Evolutionary conservation across 306 rosid genomes (phyloP).

Genomic region (Prosopis cineraria): DNA sequence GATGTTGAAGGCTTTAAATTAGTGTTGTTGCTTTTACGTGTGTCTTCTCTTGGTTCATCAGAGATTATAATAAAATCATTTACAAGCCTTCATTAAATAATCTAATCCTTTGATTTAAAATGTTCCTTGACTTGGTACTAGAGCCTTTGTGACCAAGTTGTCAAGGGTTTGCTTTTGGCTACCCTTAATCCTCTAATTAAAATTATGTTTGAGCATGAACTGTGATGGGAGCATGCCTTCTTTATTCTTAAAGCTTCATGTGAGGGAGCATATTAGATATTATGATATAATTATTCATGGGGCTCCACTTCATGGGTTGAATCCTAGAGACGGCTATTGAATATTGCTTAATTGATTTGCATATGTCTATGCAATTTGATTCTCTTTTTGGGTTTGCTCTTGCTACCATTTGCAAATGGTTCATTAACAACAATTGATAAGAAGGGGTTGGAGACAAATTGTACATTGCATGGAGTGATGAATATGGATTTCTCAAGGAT

Average conservation of each 20-base stretch:
- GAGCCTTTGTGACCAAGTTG: neutral
- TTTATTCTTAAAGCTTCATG: neutral
- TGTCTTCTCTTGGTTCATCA: neutral
- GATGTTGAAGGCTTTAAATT: slow-evolving; percentile 12
- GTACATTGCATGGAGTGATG: too few species aligned
- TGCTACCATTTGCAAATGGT: too few species aligned
- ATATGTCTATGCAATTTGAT: too few species aligned
- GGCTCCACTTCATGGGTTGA: neutral
- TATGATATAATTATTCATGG: neutral
- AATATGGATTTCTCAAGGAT: too few species aligned
- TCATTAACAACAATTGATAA: too few species aligned
- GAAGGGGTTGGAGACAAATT: too few species aligned
- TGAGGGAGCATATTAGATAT: neutral
- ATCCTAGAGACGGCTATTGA: too few species aligned
- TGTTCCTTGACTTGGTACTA: neutral
- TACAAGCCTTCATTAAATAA: neutral
- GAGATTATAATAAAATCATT: neutral
- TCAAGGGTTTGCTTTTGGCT: neutral
- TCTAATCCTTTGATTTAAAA: neutral
- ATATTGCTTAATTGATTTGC: too few species aligned
- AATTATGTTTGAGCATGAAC: neutral
- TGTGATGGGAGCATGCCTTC: neutral
- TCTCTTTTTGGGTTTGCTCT: too few species aligned
- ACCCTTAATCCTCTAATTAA: neutral
- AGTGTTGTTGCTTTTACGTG: neutral